Evolutionary conservation across 2,329 filamentous ascomycete species (phyloP).

Genomic region (Claviceps sp.): DNA sequence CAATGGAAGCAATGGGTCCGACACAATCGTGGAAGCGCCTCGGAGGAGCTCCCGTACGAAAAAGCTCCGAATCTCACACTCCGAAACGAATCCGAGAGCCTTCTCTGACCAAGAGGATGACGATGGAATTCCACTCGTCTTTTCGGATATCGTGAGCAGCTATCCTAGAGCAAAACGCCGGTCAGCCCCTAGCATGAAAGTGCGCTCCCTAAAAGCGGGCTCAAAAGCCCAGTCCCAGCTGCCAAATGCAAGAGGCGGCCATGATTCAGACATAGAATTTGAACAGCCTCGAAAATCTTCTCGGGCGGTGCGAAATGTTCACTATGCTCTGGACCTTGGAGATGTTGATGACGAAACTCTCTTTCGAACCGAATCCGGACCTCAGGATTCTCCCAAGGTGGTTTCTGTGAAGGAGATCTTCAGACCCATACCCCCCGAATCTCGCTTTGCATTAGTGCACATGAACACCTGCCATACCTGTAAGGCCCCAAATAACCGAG

Average conservation of each 20-base stretch:
- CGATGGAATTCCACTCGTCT: conserved; percentile 20
- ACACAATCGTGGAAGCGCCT: conserved; percentile 5
- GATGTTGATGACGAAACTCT: conserved; percentile 46
- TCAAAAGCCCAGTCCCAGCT: conserved; percentile 7
- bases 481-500: conserved; percentile 30
- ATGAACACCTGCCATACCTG: conserved; percentile 62
- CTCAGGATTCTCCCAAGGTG: conserved; percentile 35
- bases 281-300: conserved; percentile 36
- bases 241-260: conserved; percentile 13
- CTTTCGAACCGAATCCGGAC: conserved; percentile 34
- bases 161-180: conserved; percentile 10
- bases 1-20: conserved; percentile 1
- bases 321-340: conserved; percentile 36
- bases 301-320: conserved; percentile 29
- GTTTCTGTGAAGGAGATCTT: conserved; percentile 64
- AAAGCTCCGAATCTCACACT: not conserved
- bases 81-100: not conserved
- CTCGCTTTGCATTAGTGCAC: conserved; percentile 59
- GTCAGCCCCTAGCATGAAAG: conserved; percentile 11
- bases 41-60: conserved; percentile 5
- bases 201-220: conserved; percentile 10
- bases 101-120: conserved; percentile 19
- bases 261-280: conserved; percentile 38
- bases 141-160: conserved; percentile 21
- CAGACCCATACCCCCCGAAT: conserved; percentile 42